Conservation (phyloP, 176 grass and related monocot genomes). For the Juncus inflexus region DNA sequence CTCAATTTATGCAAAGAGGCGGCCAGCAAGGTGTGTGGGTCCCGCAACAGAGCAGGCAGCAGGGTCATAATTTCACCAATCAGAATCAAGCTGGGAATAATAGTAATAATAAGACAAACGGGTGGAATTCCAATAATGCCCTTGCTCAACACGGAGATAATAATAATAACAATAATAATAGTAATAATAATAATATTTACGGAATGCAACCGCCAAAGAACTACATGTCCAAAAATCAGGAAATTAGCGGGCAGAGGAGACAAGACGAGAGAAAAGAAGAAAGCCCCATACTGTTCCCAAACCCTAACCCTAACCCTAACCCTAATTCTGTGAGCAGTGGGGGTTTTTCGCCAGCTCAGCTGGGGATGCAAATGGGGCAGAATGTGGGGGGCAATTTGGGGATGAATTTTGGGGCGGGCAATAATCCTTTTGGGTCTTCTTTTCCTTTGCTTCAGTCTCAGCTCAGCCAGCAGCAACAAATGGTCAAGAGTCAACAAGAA, state of each 20-base stretch:
- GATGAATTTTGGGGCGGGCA: slow-evolving; percentile 39
- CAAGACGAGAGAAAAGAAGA: slow-evolving; percentile 44
- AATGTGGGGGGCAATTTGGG: slow-evolving; percentile 45
- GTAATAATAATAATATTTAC: slow-evolving; percentile 21
- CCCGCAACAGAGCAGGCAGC: slow-evolving; percentile 44
- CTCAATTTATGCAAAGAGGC: slow-evolving; percentile 38
- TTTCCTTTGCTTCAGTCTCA: slow-evolving; percentile 36
- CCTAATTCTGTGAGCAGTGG: not conserved
- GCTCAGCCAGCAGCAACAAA: slow-evolving; percentile 40
- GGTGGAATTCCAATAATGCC: slow-evolving; percentile 48
- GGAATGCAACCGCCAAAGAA: slow-evolving; percentile 55
- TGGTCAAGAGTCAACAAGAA: slow-evolving; percentile 48
- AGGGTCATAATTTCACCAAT: slow-evolving; percentile 44
- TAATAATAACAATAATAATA: too few species aligned
- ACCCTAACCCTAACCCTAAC: slow-evolving; percentile 17
- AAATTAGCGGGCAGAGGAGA: slow-evolving; percentile 38
- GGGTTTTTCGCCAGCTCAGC: slow-evolving; percentile 32
- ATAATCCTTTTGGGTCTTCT: slow-evolving; percentile 29
- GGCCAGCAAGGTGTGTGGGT: slow-evolving; percentile 57
- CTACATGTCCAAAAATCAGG: slow-evolving; percentile 31
- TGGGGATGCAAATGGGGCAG: slow-evolving; percentile 50
- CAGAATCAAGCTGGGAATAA: slow-evolving; percentile 54
- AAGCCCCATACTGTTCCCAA: slow-evolving; percentile 28
- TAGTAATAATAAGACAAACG: slow-evolving; percentile 51
- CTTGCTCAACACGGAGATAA: slow-evolving; percentile 42